A percentile compares a stretch with the other conserved stretches of the same genome.
Evolutionary conservation across 176 grass and related monocot genomes (phyloP).

Genomic region (Aegilops tauschii): DNA sequence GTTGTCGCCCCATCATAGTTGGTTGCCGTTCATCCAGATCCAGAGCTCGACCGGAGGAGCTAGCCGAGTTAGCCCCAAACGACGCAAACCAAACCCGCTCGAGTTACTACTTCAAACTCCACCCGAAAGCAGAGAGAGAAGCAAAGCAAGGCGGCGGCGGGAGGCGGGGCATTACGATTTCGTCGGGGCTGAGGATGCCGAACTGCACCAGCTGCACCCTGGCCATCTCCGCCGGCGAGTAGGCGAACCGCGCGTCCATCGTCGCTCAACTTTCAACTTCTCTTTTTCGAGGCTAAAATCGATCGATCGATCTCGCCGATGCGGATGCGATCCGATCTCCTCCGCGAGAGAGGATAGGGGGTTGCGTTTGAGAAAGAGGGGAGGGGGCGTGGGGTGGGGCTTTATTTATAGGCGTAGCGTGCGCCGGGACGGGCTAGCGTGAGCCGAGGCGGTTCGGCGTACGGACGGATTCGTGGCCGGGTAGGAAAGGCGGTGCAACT

Average conservation of each 20-base stretch:
- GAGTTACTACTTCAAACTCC: not conserved
- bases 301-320: not conserved
- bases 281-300: not conserved
- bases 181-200: conserved; percentile 95
- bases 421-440: conserved; percentile 15
- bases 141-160: not conserved
- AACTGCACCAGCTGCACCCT: conserved; percentile 93
- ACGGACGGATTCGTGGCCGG: not conserved
- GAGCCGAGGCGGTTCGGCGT: not conserved
- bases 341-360: not conserved
- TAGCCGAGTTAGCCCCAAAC: not conserved
- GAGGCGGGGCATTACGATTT: conserved; percentile 68
- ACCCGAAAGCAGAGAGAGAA: not conserved
- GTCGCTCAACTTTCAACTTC: not conserved
- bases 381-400: not conserved
- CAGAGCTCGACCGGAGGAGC: not conserved
- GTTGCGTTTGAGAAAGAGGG: conserved; percentile 32
- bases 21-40: not conserved
- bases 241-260: conserved; percentile 90
- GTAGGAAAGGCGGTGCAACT: not conserved
- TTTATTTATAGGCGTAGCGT: conserved; percentile 55
- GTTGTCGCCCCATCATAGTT: not conserved
- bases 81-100: not conserved
- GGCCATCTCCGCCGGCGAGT: conserved; percentile 89
- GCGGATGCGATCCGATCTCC: not conserved